These are phyloP conservation scores for Aristolochia californica DNA, from an alignment of 164 flowering plant genomes.

Conservation along the genomic window DNA sequence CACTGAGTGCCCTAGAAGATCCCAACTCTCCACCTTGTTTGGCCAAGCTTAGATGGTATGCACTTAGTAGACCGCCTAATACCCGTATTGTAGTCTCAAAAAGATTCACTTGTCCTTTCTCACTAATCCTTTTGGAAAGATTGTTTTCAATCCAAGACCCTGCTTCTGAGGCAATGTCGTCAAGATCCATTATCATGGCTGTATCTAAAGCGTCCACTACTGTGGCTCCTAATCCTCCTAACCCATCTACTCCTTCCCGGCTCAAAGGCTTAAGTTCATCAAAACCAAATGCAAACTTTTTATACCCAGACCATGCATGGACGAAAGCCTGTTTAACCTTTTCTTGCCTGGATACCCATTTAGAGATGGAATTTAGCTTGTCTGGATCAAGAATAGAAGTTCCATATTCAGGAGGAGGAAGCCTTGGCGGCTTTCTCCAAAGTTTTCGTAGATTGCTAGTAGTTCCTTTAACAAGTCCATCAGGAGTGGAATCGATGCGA, in stretches of 20 bases:
- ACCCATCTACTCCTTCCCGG: slow-evolving; percentile 65
- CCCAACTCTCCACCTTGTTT: slow-evolving; percentile 23
- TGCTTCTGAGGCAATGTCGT: slow-evolving; percentile 71
- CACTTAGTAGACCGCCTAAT: slow-evolving; percentile 94
- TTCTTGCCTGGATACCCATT: slow-evolving; percentile 57
- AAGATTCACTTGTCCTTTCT: slow-evolving; percentile 85
- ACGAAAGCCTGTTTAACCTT: slow-evolving; percentile 73
- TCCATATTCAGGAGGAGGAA: slow-evolving; percentile 64
- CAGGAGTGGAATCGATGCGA: slow-evolving; percentile 18
- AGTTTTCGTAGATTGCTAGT: slow-evolving; percentile 28
- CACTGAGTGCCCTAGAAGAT: slow-evolving; percentile 19
- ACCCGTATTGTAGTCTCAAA: slow-evolving; percentile 98
- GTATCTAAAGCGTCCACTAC: slow-evolving; percentile 90
- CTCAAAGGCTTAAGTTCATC: slow-evolving; percentile 94
- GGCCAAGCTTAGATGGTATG: slow-evolving; percentile 84
- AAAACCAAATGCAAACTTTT: slow-evolving; percentile 70
- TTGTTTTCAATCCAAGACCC: slow-evolving; percentile 81
- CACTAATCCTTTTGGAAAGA: slow-evolving; percentile 50
- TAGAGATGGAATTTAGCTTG: slow-evolving; percentile 14
- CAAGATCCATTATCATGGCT: slow-evolving; percentile 87
- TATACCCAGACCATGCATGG: slow-evolving; percentile 98
- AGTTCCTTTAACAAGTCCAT: slow-evolving; percentile 15
- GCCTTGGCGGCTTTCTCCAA: slow-evolving; percentile 77
- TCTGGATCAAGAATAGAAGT: slow-evolving; percentile 16
- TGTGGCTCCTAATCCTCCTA: slow-evolving; percentile 96